Conservation (phyloP, 2,329 filamentous ascomycete species). For the Ilyonectria robusta region DNA sequence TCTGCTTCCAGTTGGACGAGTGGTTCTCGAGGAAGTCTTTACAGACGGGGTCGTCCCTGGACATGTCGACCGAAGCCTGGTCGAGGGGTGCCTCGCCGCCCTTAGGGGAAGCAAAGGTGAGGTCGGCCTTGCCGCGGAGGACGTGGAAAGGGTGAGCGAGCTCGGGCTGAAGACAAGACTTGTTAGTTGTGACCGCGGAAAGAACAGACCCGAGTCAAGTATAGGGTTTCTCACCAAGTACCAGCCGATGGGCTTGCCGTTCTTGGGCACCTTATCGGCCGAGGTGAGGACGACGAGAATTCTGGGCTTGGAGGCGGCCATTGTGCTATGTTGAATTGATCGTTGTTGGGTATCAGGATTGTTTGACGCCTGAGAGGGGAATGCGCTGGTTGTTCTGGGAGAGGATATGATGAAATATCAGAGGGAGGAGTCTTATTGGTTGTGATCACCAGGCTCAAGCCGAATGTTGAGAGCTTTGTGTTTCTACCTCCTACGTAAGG, state of each 20-base stretch:
- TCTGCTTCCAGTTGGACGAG: constrained; percentile 73
- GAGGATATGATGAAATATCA: too few relatives aligned
- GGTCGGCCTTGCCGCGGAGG: constrained; percentile 64
- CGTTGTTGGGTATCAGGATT: too few relatives aligned
- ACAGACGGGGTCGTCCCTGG: constrained; percentile 64
- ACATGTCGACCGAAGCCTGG: constrained; percentile 67
- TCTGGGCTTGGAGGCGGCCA: constrained; percentile 56
- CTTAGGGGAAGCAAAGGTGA: constrained; percentile 72
- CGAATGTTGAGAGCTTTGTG: too few relatives aligned
- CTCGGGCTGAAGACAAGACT: constrained; percentile 61
- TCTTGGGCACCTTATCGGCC: constrained; percentile 60
- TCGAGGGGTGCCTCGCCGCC: constrained; percentile 74
- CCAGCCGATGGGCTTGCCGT: constrained; percentile 75
- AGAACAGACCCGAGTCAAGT: neutral
- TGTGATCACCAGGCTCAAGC: too few relatives aligned
- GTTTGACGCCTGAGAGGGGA: too few relatives aligned
- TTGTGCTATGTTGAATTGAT: too few relatives aligned
- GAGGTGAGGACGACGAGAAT: constrained; percentile 80
- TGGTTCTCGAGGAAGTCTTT: constrained; percentile 67
- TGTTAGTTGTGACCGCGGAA: neutral
- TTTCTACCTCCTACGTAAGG: too few relatives aligned
- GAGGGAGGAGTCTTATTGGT: too few relatives aligned
- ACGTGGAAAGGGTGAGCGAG: constrained; percentile 74
- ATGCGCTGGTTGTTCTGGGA: too few relatives aligned
- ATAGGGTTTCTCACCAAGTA: constrained; percentile 66